These are phyloP conservation scores for Epichloe bromicola DNA, from an alignment of 2,329 filamentous ascomycete genomes.

Conservation along the genomic window DNA sequence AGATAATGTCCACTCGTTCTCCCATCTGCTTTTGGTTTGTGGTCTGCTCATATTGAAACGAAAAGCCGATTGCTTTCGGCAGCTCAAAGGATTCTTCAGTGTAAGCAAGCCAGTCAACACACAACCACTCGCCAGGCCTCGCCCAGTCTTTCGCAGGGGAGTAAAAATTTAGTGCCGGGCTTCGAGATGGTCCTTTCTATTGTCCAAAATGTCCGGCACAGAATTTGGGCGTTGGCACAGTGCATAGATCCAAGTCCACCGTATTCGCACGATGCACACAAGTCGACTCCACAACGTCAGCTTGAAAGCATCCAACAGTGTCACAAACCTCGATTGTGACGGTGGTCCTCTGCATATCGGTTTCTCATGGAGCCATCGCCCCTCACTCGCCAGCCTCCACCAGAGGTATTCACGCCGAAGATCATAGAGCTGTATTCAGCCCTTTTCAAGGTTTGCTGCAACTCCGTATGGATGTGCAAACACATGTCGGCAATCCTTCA, in stretches of 20 bases:
- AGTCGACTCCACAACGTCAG: not conserved
- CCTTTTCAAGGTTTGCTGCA: slow-evolving; percentile 54
- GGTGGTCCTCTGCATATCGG: slow-evolving; percentile 2
- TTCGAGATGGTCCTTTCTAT: too few relatives aligned
- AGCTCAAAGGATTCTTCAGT: too few relatives aligned
- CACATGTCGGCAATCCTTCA: slow-evolving; percentile 8
- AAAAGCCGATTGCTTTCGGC: too few relatives aligned
- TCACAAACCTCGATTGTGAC: not conserved
- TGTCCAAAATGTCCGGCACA: too few relatives aligned
- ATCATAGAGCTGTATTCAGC: slow-evolving; percentile 80
- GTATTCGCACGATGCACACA: not conserved
- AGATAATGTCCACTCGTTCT: not conserved
- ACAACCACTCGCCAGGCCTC: too few relatives aligned
- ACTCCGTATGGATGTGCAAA: slow-evolving; percentile 12
- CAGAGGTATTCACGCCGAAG: slow-evolving; percentile 86
- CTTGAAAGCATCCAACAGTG: not conserved
- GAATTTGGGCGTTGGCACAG: not conserved
- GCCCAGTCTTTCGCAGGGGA: too few relatives aligned
- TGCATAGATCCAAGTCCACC: not conserved
- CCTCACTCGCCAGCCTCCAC: slow-evolving; percentile 81
- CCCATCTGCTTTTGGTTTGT: not conserved
- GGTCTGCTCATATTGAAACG: too few relatives aligned
- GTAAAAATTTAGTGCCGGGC: too few relatives aligned
- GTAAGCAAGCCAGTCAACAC: too few relatives aligned
- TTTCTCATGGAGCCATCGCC: slow-evolving; percentile 75